phyloP scores from a whole-genome alignment of 768 basidiomycete species.

The Xanthoconium stramineum region DNA sequence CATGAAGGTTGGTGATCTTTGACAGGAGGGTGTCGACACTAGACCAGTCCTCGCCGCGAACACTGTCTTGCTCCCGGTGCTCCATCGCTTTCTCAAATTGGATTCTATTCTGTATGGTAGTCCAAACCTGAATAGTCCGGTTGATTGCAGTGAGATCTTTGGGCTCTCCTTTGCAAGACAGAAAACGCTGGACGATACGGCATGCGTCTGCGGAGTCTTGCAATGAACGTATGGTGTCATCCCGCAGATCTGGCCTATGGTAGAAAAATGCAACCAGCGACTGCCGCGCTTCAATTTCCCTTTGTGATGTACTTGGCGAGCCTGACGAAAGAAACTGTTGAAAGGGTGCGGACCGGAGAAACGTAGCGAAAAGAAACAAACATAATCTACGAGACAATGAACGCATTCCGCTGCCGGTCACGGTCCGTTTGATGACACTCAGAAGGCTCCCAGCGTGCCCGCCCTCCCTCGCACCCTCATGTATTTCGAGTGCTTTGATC shows the following conservation, averaged over 20 bases:
- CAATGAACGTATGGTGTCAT: constrained; percentile 57
- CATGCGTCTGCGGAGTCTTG: constrained; percentile 63
- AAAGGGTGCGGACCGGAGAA: constrained; percentile 8
- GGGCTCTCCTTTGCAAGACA: constrained; percentile 63
- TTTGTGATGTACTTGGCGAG: constrained; percentile 75
- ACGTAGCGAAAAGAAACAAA: constrained; percentile 34
- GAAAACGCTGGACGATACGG: constrained; percentile 75
- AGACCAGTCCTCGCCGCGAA: constrained; percentile 47
- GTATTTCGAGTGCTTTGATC: constrained; percentile 83
- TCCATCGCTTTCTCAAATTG: constrained; percentile 58
- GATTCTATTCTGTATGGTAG: constrained; percentile 47
- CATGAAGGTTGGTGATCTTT: constrained; percentile 47
- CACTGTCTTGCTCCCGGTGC: constrained; percentile 20
- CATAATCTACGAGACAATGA: constrained; percentile 76
- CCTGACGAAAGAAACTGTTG: constrained; percentile 41
- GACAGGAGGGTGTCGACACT: constrained; percentile 52
- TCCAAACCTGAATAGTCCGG: constrained; percentile 60
- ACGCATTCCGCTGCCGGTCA: constrained; percentile 74
- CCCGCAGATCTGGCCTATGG: constrained; percentile 55
- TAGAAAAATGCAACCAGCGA: constrained; percentile 73
- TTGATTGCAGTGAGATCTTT: constrained; percentile 65
- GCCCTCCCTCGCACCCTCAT: constrained; percentile 71
- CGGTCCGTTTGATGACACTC: constrained; percentile 71
- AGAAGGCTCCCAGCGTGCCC: constrained; percentile 71
- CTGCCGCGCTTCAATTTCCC: constrained; percentile 71